phyloP scores from a whole-genome alignment of 2,329 filamentous ascomycete genomes.

The Zopfia rhizophila region DNA sequence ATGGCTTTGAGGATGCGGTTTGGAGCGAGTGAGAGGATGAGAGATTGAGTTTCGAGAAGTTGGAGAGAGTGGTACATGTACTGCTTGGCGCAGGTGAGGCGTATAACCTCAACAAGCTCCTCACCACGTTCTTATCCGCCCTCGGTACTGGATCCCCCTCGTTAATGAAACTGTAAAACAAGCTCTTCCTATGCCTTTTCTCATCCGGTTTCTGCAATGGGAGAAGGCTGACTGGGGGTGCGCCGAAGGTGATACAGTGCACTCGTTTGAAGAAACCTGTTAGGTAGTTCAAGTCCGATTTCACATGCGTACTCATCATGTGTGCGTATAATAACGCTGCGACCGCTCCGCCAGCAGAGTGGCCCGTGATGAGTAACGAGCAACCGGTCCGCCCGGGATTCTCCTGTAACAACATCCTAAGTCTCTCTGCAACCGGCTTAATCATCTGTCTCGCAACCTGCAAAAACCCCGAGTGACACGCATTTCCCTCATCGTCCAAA shows the following conservation, averaged over 20 bases:
- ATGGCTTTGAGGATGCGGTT: constrained; percentile 23
- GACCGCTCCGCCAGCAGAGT: constrained; percentile 86
- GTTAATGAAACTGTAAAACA: constrained; percentile 85
- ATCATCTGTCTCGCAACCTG: constrained; percentile 80
- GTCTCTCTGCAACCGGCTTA: constrained; percentile 73
- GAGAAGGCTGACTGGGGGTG: constrained; percentile 78
- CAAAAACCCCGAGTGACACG: constrained; percentile 84
- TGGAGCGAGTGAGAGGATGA: constrained; percentile 28
- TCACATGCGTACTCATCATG: constrained; percentile 73
- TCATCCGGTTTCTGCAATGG: constrained; percentile 70
- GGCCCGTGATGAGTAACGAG: constrained; percentile 84
- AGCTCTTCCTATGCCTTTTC: constrained; percentile 65
- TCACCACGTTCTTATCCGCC: constrained; percentile 80
- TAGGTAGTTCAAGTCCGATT: constrained; percentile 75
- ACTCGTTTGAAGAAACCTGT: constrained; percentile 78
- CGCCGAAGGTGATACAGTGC: constrained; percentile 88
- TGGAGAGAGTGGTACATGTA: constrained; percentile 25
- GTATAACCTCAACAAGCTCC: constrained; percentile 76
- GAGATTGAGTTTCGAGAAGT: constrained; percentile 39
- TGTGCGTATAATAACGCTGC: constrained; percentile 83
- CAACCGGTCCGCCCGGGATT: constrained; percentile 72
- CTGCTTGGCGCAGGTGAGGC: constrained; percentile 65
- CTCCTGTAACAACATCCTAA: constrained; percentile 76
- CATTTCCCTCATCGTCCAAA: constrained; percentile 79
- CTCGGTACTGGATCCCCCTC: constrained; percentile 85